Base-by-base conservation (phyloP, 1,139 yeast species). In the Kodamaea sp. region DNA sequence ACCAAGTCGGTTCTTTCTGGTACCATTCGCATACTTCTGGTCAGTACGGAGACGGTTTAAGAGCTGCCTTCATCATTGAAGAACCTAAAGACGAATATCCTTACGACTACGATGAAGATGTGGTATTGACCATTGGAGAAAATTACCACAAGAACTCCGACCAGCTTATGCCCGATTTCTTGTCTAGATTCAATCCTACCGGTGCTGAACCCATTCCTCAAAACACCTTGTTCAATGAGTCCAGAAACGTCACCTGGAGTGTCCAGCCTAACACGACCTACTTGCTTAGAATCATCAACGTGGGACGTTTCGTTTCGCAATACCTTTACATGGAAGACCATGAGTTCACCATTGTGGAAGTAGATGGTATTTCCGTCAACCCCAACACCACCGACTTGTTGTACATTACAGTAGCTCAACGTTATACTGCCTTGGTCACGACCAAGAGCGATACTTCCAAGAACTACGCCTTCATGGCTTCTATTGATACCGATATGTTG, bases 191-290 rank as follows among this genome's bases (percentile, higher is more conserved):
- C 65, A 90, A 90, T 62, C 97, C 97, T 29, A 86, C 96, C 5
- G 97, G 97, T 45, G 96, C 97, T 22, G 97, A 90, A 62, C 97
- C 97, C 27, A 78, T 90, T 48, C 97, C 97, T 3, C 80, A 83
- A 51, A 80, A 80, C 55, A 57, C 84, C 47, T 66, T 88, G 50
- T 73, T 88, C 61, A 89, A 90, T 65, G 88, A 89, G 54, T 79
- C 94, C 6, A 77, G 71, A 55, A 83, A 84, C 59, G 67, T 69
- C 39, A 77, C 88, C 12, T 78, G 89, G 79, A 45, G 63, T 7
- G 94, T 90, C 28, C 53, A 81, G 61, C 94, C 96, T 4, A 77
- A 80, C 58, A 86, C 78, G 25, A 89, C 96, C 7, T 90, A 90
- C 58, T 66, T 85, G 50, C 47, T 90, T 46, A 78, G 95, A 57